Evolutionary conservation across 805 yeast genomes (phyloP).

Genomic region (Metschnikowia baotianmanensis): DNA sequence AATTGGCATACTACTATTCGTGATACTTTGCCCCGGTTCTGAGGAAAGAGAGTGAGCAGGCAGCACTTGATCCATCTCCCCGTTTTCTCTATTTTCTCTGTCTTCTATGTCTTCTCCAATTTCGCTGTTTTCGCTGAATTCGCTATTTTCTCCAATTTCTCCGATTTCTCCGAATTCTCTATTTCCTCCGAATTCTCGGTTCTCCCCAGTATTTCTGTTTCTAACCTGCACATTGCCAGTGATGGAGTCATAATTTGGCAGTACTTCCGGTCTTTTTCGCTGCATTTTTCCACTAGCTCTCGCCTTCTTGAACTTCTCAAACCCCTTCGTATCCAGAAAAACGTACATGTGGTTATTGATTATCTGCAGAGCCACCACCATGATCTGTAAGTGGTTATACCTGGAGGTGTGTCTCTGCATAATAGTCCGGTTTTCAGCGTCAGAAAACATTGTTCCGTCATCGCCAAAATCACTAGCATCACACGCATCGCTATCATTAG

Average conservation of each 20-base stretch:
- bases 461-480: neutral
- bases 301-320: constrained; percentile 25
- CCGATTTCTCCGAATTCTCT: no score
- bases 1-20: constrained; percentile 27
- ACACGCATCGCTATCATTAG: neutral
- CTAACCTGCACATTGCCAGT: no score
- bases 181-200: no score
- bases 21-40: neutral
- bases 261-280: neutral
- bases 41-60: neutral
- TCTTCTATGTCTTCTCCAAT: no score
- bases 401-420: constrained; percentile 21
- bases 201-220: no score
- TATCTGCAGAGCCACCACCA: constrained; percentile 31
- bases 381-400: constrained; percentile 27
- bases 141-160: no score
- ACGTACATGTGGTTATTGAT: constrained; percentile 28
- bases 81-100: neutral
- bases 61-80: neutral
- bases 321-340: constrained; percentile 31
- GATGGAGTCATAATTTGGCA: no score
- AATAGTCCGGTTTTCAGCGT: constrained; percentile 6
- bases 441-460: constrained; percentile 3
- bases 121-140: no score
- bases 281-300: constrained; percentile 20